Base-by-base conservation (phyloP, 768 basidiomycete genomes). In the Boletus fagicola region DNA sequence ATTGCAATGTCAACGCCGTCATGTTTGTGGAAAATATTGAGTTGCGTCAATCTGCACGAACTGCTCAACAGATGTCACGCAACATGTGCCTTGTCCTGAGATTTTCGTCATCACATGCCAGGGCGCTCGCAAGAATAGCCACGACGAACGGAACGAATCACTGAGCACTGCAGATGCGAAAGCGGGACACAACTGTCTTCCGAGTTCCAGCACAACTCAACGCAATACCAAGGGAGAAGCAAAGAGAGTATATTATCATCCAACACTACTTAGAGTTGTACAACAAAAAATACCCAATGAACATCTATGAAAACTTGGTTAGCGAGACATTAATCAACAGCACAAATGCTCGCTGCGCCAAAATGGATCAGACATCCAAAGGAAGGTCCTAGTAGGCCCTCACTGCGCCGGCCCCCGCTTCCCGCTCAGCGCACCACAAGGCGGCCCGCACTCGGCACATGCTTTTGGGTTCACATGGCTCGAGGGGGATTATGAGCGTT, bases 351-450 rank as follows among this genome's bases (percentile, higher is more conserved):
- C 39, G 68, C 63, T 68, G 65, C 62, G 70, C 65, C 70, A 46
- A 51, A 36, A 73, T 66, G 68, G 74, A 73, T 89, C 88, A 89
- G 88, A 89, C 88, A 90, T 90, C 87, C 88, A 87, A 88, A 86
- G 87, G 87, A 90, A 88, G 88, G 83, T 84, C 78, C 82, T 77
- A 1, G 28, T 65, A 65, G 73, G 70, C 87, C 78, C 84, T 78
- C 88, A 90, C 82, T 70, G 76, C 76, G 78, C 78, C 86, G 71
- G 87, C 87, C 87, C 80, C 83, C 82, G 77, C 83, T 78, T 86
- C 70, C 77, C 80, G 77, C 77, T 77, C 84, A 90, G 86, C 88
- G 86, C 84, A 84, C 84, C 64, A 24, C 50, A 69, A 65, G 80
- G 81, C 76, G 82, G 87, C 86, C 87, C 86, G 82, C 85, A 62